A percentile compares a stretch with the other conserved stretches of the same genome.
phyloP scores from a whole-genome alignment of 225 moss, liverwort and hornwort species.

The Rhytidiadelphus loreus region DNA sequence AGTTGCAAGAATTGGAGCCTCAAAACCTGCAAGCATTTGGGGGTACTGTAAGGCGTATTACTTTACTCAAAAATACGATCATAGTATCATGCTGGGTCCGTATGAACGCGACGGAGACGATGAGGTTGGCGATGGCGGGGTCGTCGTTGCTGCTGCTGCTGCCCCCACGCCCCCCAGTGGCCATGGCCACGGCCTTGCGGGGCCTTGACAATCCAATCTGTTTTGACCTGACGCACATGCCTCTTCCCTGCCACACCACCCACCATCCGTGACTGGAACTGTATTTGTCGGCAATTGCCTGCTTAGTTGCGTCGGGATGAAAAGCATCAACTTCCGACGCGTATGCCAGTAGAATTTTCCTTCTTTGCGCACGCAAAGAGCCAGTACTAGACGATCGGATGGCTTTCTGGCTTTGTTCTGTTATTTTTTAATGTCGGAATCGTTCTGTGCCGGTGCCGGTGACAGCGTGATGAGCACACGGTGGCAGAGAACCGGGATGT shows the following conservation, averaged over 20 bases:
- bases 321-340: neutral
- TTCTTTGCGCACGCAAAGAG: neutral
- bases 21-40: neutral
- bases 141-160: neutral
- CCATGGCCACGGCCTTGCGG: neutral
- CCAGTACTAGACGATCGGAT: neutral
- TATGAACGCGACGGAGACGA: neutral
- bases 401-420: neutral
- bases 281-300: neutral
- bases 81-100: no score
- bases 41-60: no score
- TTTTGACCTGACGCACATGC: no score
- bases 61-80: neutral
- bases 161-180: neutral
- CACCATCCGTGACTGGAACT: neutral
- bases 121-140: neutral
- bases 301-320: neutral
- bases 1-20: neutral
- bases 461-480: neutral
- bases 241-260: no score
- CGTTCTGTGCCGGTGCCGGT: neutral
- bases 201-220: neutral
- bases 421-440: neutral
- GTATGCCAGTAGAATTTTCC: neutral
- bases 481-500: neutral